A percentile compares a stretch with the other conserved stretches of the same genome.
phyloP scores from a whole-genome alignment of 2,329 filamentous ascomycete genomes.

The Scorias spongiosa region DNA sequence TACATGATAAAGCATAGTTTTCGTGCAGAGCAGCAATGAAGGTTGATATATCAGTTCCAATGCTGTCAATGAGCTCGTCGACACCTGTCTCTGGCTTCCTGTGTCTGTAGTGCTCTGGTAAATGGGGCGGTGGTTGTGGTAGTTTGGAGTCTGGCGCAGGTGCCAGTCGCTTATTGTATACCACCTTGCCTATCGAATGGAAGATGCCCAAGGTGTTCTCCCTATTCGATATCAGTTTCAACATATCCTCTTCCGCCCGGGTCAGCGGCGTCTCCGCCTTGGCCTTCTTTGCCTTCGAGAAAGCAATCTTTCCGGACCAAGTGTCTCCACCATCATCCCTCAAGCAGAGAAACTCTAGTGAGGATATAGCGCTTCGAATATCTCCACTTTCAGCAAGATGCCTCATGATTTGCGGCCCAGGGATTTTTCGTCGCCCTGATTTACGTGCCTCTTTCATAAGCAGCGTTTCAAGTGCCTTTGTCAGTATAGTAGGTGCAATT shows the following conservation, averaged over 20 bases:
- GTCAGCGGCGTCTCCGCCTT: slow-evolving; percentile 50
- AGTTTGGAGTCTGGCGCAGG: slow-evolving; percentile 21
- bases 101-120: slow-evolving; percentile 28
- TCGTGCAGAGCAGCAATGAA: slow-evolving; percentile 86
- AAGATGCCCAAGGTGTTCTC: slow-evolving; percentile 89
- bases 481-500: slow-evolving; percentile 71
- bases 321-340: slow-evolving; percentile 59
- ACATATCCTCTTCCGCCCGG: slow-evolving; percentile 59
- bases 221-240: slow-evolving; percentile 69
- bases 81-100: slow-evolving; percentile 30
- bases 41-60: slow-evolving; percentile 78
- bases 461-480: slow-evolving; percentile 68
- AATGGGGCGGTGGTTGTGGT: slow-evolving; percentile 30
- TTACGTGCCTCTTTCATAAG: slow-evolving; percentile 72
- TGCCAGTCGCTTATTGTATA: slow-evolving; percentile 83
- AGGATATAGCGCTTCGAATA: slow-evolving; percentile 79
- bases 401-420: slow-evolving; percentile 64
- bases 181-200: slow-evolving; percentile 86
- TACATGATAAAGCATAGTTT: slow-evolving; percentile 80
- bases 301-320: slow-evolving; percentile 60
- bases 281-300: slow-evolving; percentile 51
- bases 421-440: slow-evolving; percentile 59
- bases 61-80: slow-evolving; percentile 77
- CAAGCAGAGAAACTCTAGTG: slow-evolving; percentile 81
- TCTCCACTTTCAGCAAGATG: slow-evolving; percentile 76